Evolutionary conservation across 768 basidiomycete genomes (phyloP).

Genomic region (Tephrocybe sp.): DNA sequence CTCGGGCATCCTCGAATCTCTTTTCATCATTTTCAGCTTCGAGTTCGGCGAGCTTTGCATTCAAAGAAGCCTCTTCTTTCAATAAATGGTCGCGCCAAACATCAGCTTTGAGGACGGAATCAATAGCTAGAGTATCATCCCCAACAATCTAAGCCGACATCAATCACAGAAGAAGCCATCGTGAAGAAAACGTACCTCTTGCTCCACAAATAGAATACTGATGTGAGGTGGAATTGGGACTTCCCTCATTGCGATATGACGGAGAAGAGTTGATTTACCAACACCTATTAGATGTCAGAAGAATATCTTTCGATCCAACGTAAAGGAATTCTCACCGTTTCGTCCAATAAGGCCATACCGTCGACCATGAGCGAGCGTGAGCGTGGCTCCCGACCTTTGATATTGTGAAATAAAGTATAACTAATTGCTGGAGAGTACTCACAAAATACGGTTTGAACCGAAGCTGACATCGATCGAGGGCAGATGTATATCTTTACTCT

Average conservation of each 20-base stretch:
- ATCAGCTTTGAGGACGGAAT: conserved; percentile 98
- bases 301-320: neutral
- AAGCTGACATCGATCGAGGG: conserved; percentile 96
- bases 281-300: conserved; percentile 49
- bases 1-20: conserved; percentile 78
- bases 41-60: conserved; percentile 66
- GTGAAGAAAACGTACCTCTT: conserved; percentile 61
- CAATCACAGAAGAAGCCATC: neutral
- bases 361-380: conserved; percentile 86
- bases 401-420: conserved; percentile 1
- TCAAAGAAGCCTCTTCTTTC: conserved; percentile 78
- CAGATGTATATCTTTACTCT: conserved; percentile 96
- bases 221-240: conserved; percentile 93
- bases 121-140: conserved; percentile 88
- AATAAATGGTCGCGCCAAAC: conserved; percentile 95
- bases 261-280: conserved; percentile 94
- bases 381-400: conserved; percentile 73
- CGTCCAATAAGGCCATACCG: conserved; percentile 92
- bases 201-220: conserved; percentile 96
- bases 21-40: conserved; percentile 78
- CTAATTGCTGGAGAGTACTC: conserved; percentile 12
- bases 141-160: conserved; percentile 66
- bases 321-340: conserved; percentile 48
- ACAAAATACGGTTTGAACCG: conserved; percentile 92
- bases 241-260: conserved; percentile 93